Base-by-base conservation (phyloP, 2,329 filamentous ascomycete species). In the Fusarium odoratissimum region DNA sequence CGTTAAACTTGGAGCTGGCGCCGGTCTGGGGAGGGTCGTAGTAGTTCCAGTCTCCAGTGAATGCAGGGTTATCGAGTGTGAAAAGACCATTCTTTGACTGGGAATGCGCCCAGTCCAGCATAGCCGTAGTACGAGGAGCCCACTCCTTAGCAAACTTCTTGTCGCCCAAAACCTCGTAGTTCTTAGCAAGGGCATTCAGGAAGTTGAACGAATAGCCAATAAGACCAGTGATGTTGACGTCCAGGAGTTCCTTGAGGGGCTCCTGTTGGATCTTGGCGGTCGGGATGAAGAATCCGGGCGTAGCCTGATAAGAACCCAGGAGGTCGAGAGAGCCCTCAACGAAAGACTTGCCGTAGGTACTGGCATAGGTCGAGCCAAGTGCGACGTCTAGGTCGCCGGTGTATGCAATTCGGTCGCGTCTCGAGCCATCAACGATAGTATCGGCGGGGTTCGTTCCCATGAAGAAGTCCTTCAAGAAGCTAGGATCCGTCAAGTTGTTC, bases 1-100 rank as follows among this genome's bases (percentile, higher is more conserved):
- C 16, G 10, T 64, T 64, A 28, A 64, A 64, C 23, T 64, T 65
- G 5, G 62, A 35, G 14, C 62, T 64, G 0, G 59, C 62, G 0
- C 59, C 62, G 3, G 21, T 65, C 13, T 65, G 62, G 0, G 59
- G 10, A 4, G 59, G 62, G 6, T 65, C 59, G 16, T 65, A 65
- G 4, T 64, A 65, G 4, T 64, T 65, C 62, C 62, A 64, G 2
- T 65, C 59, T 31, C 62, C 62, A 0, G 62, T 23, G 2, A 65
- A 35, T 0, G 40, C 17, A 17, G 46, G 19, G 33, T 46, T 14
- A 2, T 64, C 6, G 1, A 64, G 17, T 0, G 62, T 64, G 6
- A 64, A 64, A 2, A 64, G 19, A 0, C 46, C 46, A 0, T 64
- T 31, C 0, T 30, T 21, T 2, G n/a, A 30, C 1, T 44, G 25